phyloP scores from a whole-genome alignment of 2,329 filamentous ascomycete species.

The Madurella fahalii region DNA sequence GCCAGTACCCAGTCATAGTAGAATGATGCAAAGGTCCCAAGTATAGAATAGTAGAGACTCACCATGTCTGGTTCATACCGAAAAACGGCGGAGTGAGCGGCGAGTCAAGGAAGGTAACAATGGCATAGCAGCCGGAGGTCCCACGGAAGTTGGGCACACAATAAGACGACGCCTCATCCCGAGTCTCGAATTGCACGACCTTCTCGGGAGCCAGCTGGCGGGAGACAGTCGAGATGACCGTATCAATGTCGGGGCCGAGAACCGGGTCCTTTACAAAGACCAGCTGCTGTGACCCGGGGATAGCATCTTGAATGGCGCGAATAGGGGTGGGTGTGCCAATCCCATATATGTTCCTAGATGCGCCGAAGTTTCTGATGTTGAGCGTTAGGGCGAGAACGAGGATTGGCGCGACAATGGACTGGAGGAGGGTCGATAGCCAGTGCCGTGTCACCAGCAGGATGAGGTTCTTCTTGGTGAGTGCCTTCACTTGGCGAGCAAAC shows the following conservation, averaged over 20 bases:
- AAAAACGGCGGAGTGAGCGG: slow-evolving; percentile 21
- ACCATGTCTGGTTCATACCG: slow-evolving; percentile 22
- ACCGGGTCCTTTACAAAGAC: slow-evolving; percentile 25
- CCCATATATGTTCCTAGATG: slow-evolving; percentile 15
- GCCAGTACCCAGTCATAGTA: no score
- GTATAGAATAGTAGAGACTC: not conserved
- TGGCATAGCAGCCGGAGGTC: slow-evolving; percentile 30
- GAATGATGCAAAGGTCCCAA: not conserved
- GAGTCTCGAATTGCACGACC: slow-evolving; percentile 20
- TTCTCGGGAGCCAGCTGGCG: slow-evolving; percentile 18
- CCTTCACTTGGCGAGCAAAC: slow-evolving; percentile 18
- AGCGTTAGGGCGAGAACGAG: slow-evolving; percentile 30
- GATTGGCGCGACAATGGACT: slow-evolving; percentile 28
- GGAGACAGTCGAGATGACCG: slow-evolving; percentile 26
- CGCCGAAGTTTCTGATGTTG: slow-evolving; percentile 27
- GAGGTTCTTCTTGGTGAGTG: slow-evolving; percentile 27
- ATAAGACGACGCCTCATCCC: slow-evolving; percentile 14
- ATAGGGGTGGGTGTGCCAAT: slow-evolving; percentile 22
- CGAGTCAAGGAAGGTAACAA: slow-evolving; percentile 30
- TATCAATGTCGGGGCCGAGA: slow-evolving; percentile 26
- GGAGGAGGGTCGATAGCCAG: slow-evolving; percentile 26
- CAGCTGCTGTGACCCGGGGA: slow-evolving; percentile 24
- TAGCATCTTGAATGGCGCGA: slow-evolving; percentile 18
- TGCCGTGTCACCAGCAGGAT: slow-evolving; percentile 24
- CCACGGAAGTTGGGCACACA: slow-evolving; percentile 28